phyloP scores from a whole-genome alignment of 1,284 basidiomycete genomes.

The Caloboletus firmus region DNA sequence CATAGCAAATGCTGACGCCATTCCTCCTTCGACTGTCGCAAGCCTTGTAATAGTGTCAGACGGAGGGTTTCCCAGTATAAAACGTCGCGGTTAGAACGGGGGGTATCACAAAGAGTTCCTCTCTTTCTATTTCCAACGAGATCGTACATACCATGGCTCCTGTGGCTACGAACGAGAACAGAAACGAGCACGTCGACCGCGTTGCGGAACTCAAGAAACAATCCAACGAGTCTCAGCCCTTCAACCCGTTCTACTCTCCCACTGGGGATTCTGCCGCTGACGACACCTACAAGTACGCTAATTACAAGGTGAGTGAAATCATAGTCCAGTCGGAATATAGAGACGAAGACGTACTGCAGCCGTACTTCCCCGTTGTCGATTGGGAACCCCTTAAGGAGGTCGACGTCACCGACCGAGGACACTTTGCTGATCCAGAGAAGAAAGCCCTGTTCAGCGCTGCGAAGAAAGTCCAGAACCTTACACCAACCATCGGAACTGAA shows the following conservation, averaged over 20 bases:
- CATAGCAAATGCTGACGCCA: constrained; percentile 21
- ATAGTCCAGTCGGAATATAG: background rate
- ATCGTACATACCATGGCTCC: constrained; percentile 41
- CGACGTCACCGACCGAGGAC: constrained; percentile 62
- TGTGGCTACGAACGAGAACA: constrained; percentile 39
- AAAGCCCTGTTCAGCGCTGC: constrained; percentile 56
- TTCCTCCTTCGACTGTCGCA: constrained; percentile 17
- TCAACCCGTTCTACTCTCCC: constrained; percentile 72
- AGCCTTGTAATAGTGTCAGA: constrained; percentile 1
- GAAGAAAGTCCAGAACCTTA: constrained; percentile 57
- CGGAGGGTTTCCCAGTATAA: constrained; percentile 16
- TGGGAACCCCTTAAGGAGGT: constrained; percentile 66
- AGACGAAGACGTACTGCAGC: constrained; percentile 40
- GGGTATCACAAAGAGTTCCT: background rate
- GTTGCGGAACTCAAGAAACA: constrained; percentile 24
- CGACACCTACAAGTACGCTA: constrained; percentile 53
- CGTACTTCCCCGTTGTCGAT: constrained; percentile 59
- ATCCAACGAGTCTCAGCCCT: constrained; percentile 28
- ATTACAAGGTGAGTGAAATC: constrained; percentile 54
- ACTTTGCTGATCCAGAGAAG: constrained; percentile 60
- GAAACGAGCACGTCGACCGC: constrained; percentile 12
- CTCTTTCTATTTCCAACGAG: background rate
- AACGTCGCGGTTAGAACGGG: background rate
- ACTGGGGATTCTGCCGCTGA: constrained; percentile 50
- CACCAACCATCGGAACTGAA: constrained; percentile 66